Percentiles rank a stretch among this genome's conserved stretches.
Conservation (phyloP, 768 basidiomycete genomes). For the Pisolithus orientalis region DNA sequence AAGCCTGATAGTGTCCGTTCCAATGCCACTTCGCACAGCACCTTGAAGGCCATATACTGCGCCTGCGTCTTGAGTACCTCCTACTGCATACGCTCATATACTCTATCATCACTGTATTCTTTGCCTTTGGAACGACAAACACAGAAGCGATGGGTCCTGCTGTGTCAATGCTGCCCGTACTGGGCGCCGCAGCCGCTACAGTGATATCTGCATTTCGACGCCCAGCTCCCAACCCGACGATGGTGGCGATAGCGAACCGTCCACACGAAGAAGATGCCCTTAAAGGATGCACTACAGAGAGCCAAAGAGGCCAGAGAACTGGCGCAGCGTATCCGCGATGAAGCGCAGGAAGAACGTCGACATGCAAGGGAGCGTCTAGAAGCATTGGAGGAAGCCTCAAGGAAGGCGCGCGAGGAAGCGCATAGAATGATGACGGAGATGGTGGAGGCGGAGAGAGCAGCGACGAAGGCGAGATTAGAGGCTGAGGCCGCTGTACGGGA, state of each 20-base stretch:
- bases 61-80: too few relatives aligned
- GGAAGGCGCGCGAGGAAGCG: neutral
- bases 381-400: neutral
- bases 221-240: neutral
- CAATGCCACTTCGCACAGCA: too few relatives aligned
- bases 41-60: too few relatives aligned
- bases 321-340: neutral
- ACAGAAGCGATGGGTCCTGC: slow-evolving; percentile 1
- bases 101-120: too few relatives aligned
- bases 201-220: neutral
- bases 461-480: neutral
- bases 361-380: neutral
- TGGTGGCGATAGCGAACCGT: neutral
- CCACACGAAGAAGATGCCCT: slow-evolving; percentile 1
- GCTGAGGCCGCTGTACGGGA: neutral
- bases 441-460: slow-evolving; percentile 3
- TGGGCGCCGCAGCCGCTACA: neutral
- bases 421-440: neutral
- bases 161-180: neutral
- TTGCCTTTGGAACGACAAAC: neutral
- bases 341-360: neutral
- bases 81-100: too few relatives aligned
- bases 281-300: neutral
- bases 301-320: neutral
- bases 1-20: too few relatives aligned